Percentiles rank a stretch among this genome's conserved stretches.
Evolutionary conservation across 1,139 yeast species (phyloP).

Genomic region (Yamadazyma jaroonii): DNA sequence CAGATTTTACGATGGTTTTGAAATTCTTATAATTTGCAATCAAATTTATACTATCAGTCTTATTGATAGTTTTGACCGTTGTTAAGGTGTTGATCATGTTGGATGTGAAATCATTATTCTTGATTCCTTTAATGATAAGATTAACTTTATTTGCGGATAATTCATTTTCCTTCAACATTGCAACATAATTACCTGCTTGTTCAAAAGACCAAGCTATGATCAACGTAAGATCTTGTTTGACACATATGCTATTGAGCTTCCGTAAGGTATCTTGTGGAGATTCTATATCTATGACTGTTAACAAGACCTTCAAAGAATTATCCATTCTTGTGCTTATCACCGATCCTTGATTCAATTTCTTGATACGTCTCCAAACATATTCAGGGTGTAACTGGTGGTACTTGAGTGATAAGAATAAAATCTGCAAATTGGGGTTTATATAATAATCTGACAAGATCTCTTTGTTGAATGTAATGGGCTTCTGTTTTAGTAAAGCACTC

Average conservation of each 20-base stretch:
- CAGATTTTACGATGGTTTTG: constrained; percentile 40
- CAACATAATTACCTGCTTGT: constrained; percentile 82
- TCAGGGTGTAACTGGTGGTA: constrained; percentile 89
- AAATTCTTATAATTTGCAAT: constrained; percentile 53
- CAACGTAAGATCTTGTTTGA: constrained; percentile 68
- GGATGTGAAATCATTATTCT: constrained; percentile 45
- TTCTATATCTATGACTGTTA: constrained; percentile 78
- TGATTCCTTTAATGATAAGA: constrained; percentile 39
- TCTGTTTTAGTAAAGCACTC: constrained; percentile 36
- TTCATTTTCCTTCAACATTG: constrained; percentile 48
- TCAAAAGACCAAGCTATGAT: constrained; percentile 78
- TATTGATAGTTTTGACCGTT: constrained; percentile 52
- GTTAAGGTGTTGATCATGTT: constrained; percentile 52
- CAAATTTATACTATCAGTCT: constrained; percentile 56
- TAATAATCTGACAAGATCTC: constrained; percentile 58
- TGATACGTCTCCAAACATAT: constrained; percentile 70
- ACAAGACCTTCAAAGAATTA: constrained; percentile 55
- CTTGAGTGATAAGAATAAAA: constrained; percentile 70
- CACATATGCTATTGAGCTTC: constrained; percentile 66
- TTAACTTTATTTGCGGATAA: constrained; percentile 23
- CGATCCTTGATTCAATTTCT: constrained; percentile 41
- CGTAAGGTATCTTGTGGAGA: constrained; percentile 67
- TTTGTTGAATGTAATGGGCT: constrained; percentile 36
- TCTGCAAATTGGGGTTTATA: constrained; percentile 62
- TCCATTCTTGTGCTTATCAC: constrained; percentile 21